These are phyloP conservation scores for Seiridium cupressi DNA, from an alignment of 2,329 filamentous ascomycete species.

Conservation along the genomic window DNA sequence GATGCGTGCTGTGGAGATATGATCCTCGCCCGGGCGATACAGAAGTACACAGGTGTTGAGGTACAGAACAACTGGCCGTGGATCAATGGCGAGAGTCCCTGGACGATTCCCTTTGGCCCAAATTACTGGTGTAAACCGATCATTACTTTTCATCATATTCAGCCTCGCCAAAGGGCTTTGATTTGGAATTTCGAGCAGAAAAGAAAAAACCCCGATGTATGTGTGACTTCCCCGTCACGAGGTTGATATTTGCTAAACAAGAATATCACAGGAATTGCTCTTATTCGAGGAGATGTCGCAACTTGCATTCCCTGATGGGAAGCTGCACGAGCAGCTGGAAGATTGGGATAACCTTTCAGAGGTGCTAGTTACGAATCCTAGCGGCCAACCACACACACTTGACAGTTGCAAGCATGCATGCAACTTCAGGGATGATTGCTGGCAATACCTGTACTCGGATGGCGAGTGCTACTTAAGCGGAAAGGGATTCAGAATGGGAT, in stretches of 20 bases:
- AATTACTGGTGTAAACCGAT: background rate
- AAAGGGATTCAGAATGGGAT: background rate
- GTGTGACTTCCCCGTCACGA: background rate
- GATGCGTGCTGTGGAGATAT: conserved; percentile 1
- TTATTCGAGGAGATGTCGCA: background rate
- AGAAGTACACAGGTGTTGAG: background rate
- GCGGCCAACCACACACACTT: background rate
- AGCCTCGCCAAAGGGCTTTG: background rate
- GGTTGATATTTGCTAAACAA: background rate
- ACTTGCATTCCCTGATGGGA: background rate
- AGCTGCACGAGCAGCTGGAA: background rate
- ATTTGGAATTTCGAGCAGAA: conserved; percentile 2
- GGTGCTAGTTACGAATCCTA: background rate
- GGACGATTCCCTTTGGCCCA: background rate
- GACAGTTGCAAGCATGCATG: background rate
- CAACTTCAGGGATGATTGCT: background rate
- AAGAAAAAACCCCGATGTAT: background rate
- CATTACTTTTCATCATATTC: background rate
- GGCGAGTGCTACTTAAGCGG: background rate
- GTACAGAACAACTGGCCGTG: conserved; percentile 1
- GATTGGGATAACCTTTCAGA: background rate
- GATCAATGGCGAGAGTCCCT: conserved; percentile 1
- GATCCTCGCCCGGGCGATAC: background rate
- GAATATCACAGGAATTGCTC: background rate
- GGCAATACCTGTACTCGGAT: background rate